Percentiles rank a stretch among this genome's conserved stretches.
These are phyloP conservation scores for Phytophthora constricta DNA, from an alignment of 352 stramenopile genomes.

Conservation along the genomic window DNA sequence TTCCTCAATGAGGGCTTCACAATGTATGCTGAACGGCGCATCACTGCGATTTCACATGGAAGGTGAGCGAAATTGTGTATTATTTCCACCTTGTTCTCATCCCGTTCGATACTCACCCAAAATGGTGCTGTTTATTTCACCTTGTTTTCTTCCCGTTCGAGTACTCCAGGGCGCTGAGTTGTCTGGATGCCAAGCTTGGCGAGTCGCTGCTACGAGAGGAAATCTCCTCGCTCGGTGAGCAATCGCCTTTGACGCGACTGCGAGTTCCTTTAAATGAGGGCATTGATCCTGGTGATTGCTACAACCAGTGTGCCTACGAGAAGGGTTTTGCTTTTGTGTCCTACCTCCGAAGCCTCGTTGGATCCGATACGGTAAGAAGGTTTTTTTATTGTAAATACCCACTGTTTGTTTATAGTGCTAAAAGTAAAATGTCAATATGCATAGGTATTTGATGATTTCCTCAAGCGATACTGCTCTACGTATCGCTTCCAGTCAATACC, in stretches of 20 bases:
- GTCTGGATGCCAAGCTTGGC: constrained; percentile 75
- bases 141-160: too few relatives aligned
- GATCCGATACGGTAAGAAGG: constrained; percentile 55
- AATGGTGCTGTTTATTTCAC: not conserved
- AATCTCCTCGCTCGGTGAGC: constrained; percentile 70
- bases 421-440: too few relatives aligned
- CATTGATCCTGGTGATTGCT: constrained; percentile 82
- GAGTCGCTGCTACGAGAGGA: constrained; percentile 71
- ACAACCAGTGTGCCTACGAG: constrained; percentile 86
- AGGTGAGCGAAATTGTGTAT: constrained; percentile 38
- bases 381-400: not conserved
- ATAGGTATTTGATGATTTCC: constrained; percentile 73
- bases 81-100: not conserved
- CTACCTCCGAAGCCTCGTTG: constrained; percentile 72
- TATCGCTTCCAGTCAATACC: constrained; percentile 83
- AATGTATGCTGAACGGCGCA: constrained; percentile 84
- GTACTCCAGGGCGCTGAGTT: constrained; percentile 62
- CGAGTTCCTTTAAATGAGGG: constrained; percentile 75
- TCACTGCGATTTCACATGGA: constrained; percentile 70
- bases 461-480: constrained; percentile 65
- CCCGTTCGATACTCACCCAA: not conserved
- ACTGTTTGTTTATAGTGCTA: too few relatives aligned
- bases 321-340: constrained; percentile 84
- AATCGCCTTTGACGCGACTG: constrained; percentile 71
- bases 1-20: constrained; percentile 92